phyloP scores from a whole-genome alignment of 805 yeast species.

The Monosporozyma aerobia region DNA sequence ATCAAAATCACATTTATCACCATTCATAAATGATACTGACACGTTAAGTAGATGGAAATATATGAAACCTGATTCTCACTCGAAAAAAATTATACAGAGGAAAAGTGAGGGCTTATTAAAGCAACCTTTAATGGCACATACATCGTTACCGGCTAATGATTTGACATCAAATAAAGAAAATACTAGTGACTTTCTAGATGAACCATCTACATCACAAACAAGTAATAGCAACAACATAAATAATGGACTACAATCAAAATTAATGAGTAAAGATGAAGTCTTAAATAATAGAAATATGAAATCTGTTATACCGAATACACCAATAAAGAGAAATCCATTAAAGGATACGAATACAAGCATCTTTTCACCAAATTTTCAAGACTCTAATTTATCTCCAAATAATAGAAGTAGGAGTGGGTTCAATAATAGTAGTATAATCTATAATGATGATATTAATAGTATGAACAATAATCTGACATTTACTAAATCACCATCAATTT shows the following conservation, averaged over 20 bases:
- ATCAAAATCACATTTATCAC: slow-evolving; percentile 25
- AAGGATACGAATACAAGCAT: slow-evolving; percentile 8
- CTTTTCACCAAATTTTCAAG: slow-evolving; percentile 8
- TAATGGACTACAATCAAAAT: slow-evolving; percentile 25
- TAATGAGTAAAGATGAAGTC: slow-evolving; percentile 7
- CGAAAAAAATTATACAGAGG: background rate
- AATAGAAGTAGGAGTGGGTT: background rate
- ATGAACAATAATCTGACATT: background rate
- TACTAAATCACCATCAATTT: slow-evolving; percentile 11
- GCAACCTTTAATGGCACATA: background rate
- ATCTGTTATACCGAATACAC: slow-evolving; percentile 24
- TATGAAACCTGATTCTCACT: background rate
- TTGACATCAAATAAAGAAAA: slow-evolving; percentile 3
- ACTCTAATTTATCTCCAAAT: slow-evolving; percentile 8
- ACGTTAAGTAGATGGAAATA: slow-evolving; percentile 14
- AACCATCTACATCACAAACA: too few relatives aligned
- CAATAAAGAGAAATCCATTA: slow-evolving; percentile 26
- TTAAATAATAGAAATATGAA: slow-evolving; percentile 15
- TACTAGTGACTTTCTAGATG: slow-evolving; percentile 11
- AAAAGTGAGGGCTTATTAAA: background rate
- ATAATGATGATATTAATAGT: background rate
- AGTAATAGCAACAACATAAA: background rate
- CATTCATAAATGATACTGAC: slow-evolving; percentile 23
- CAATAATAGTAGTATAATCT: background rate
- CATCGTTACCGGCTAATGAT: slow-evolving; percentile 3